Conservation (phyloP, 2,329 filamentous ascomycete genomes). For the Metarhizium guizhouense region DNA sequence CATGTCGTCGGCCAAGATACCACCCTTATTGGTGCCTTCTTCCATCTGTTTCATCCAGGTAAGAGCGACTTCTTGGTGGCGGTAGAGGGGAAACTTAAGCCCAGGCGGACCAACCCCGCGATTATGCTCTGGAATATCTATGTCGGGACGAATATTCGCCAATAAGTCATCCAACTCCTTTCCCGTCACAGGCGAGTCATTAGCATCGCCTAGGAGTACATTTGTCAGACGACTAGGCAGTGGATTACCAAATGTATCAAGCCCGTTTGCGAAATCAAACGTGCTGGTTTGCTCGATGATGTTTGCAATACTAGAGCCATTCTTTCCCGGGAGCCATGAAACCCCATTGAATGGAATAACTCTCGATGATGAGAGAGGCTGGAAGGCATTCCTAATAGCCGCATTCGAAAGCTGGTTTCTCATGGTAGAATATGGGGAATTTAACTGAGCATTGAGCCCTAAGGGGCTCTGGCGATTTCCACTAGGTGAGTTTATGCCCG, state of each 20-base stretch:
- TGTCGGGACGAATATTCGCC: conserved; percentile 64
- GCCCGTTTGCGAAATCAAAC: conserved; percentile 26
- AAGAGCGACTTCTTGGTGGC: conserved; percentile 75
- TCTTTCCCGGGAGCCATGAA: neutral
- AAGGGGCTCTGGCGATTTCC: neutral
- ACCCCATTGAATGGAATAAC: neutral
- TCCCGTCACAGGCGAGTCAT: conserved; percentile 32
- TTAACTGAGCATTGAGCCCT: neutral
- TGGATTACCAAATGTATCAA: conserved; percentile 27
- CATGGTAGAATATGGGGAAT: neutral
- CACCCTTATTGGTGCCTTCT: conserved; percentile 68
- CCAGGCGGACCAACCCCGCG: conserved; percentile 61
- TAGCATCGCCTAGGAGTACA: conserved; percentile 24
- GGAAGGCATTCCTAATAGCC: neutral
- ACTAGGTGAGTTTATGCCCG: neutral
- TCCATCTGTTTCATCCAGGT: conserved; percentile 82
- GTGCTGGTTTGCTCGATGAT: conserved; percentile 29
- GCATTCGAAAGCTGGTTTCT: neutral
- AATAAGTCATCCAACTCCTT: conserved; percentile 63
- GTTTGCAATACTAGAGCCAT: conserved; percentile 16
- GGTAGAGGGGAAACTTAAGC: conserved; percentile 61
- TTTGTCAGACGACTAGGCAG: conserved; percentile 23
- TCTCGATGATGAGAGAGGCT: neutral
- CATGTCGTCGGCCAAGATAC: conserved; percentile 90
- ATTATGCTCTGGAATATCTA: conserved; percentile 51